Evolutionary conservation across 2,329 filamentous ascomycete species (phyloP), one percentile per base, ranked within the genome.

Genomic region (Pseudogymnoascus sp.): DNA sequence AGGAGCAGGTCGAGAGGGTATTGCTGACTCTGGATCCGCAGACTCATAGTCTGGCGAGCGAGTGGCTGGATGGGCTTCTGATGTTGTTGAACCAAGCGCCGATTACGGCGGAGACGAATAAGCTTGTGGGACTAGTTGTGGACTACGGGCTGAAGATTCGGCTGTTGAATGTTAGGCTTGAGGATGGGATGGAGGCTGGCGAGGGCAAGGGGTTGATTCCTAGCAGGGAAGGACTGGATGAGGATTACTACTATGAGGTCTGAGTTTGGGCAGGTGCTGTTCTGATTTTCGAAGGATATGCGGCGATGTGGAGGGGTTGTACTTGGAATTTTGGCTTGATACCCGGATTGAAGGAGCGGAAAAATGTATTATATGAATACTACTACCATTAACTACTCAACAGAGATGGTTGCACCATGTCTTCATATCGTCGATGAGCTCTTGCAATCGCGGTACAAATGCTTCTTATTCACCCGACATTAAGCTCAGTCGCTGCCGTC

Each of bases 81-180:
- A 96, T 99, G 92, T 81, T 99, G 63, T 82, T 99, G 23, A 92
- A 96, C 72, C 95, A 99, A 76, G 86, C 93, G 65, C 95, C 95
- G 18, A 97, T 99, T 73, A 99, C 95, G n/a, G 86, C 92, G 2
- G 93, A 97, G 77, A 97, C 95, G 37, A 93, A 89, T 73, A 96
- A 95, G 75, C 79, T 97, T 66, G 88, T 97, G 62, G 86, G 87
- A 63, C 79, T 97, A 70, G 90, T 97, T 65, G 86, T 87, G 71
- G 90, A 96, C 69, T 97, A 96, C 73, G 93, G 95, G 4, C 79
- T 97, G 67, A 96, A 96, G 79, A 96, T 99, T 66, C 82, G 95
- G 42, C 77, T 99, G 72, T 79, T 99, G 70, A 99, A 97, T 75
- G 89, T 99, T 45, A 81, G 91, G 63, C 89, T 93, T 77, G 91